Conservation (phyloP, 129 eudicot species). For the Helianthus tuberosus region DNA sequence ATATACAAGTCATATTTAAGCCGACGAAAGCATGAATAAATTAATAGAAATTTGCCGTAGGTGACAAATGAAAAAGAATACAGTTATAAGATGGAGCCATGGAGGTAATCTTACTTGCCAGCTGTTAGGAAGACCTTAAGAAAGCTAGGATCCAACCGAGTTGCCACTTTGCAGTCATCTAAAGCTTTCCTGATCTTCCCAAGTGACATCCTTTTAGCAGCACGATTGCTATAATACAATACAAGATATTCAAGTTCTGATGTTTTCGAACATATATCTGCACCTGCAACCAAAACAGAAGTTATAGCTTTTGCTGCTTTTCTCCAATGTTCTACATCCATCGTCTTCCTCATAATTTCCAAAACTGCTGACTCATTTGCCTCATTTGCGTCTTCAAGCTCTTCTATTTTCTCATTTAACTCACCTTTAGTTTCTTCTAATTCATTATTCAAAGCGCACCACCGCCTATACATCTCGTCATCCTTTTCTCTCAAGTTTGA, state of each 20-base stretch:
- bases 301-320: constrained; percentile 93
- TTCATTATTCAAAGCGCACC: constrained; percentile 37
- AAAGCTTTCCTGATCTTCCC: constrained; percentile 40
- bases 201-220: constrained; percentile 31
- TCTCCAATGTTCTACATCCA: constrained; percentile 80
- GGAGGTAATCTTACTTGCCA: constrained; percentile 36
- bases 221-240: constrained; percentile 34
- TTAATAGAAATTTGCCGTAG: neutral
- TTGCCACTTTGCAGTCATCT: constrained; percentile 35
- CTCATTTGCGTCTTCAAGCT: constrained; percentile 51
- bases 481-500: constrained; percentile 37
- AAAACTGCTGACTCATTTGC: constrained; percentile 43
- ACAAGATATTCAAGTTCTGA: constrained; percentile 36
- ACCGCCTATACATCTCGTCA: constrained; percentile 41
- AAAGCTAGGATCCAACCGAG: constrained; percentile 34
- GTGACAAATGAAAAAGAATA: neutral
- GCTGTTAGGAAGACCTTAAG: constrained; percentile 32
- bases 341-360: constrained; percentile 60
- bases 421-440: constrained; percentile 41
- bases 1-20: neutral
- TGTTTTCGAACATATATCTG: constrained; percentile 35
- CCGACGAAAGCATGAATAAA: neutral
- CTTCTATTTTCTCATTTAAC: constrained; percentile 48
- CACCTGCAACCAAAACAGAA: constrained; percentile 54
- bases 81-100: neutral